Base-by-base conservation (phyloP, 2,329 filamentous ascomycete genomes). In the Ceratocystiopsis sp. region DNA sequence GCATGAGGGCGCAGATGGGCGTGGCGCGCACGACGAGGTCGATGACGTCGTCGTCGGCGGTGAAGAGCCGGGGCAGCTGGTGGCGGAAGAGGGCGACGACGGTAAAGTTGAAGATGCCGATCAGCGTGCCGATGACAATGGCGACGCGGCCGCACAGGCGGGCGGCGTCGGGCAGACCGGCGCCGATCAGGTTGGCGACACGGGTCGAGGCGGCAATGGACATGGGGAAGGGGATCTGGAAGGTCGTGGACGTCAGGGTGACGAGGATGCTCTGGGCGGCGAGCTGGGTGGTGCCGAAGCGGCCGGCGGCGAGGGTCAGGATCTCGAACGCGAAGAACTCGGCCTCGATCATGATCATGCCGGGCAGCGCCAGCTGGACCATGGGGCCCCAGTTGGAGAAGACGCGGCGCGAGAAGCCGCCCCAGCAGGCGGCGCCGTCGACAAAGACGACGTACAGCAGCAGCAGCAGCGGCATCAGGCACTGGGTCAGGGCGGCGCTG, bases 321-420 rank as follows among this genome's bases (percentile, higher is more conserved):
- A 94, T 76, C 59, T 96, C 89, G 58, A 96, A 96, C 8, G 87
- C 86, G 12, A 95, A 71, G 63, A 84, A 93, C 58, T 96, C 89
- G 6, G 89, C 86, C 58, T 93, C 78, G 2, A 96, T 81, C 87
- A 95, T 95, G 50, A 94, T 66, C 57, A 96, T 77, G 1, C 89
- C 89, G 0, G 89, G 87, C 13, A 95, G 65, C 0, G 89, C 85
- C 35, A 96, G 78, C 40, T 77, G 75, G 53, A 96, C 74, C 89
- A 93, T 93, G 10, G 80, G 79, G 2, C 68, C 67, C 84, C 84
- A 91, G 55, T 89, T 89, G 33, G 64, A 63, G 42, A 86, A 67
- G 1, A 80, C 79, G 35, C 73, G 73, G 46, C 61, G 66, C n/a
- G 75, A 78, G 55, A 89, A 80, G 2, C 84, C 84, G 46, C 79